Conservation (phyloP, 2,329 filamentous ascomycete genomes). For the Leptographium wingfieldii region DNA sequence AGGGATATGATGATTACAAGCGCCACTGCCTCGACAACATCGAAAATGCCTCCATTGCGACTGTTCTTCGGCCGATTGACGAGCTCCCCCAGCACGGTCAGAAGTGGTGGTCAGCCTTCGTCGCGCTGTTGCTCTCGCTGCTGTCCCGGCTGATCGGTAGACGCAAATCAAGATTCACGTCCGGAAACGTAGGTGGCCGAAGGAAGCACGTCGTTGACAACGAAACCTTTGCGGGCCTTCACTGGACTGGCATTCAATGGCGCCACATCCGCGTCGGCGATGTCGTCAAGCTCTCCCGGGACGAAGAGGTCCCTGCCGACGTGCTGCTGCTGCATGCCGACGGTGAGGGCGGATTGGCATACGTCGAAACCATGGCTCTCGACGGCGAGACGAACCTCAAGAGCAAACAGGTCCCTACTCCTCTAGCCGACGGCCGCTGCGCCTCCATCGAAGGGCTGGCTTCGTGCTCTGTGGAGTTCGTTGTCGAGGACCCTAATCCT, state of each 20-base stretch:
- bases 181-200: not conserved
- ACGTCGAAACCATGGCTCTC: slow-evolving; percentile 73
- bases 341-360: slow-evolving; percentile 68
- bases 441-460: slow-evolving; percentile 40
- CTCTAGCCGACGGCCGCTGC: slow-evolving; percentile 40
- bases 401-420: slow-evolving; percentile 54
- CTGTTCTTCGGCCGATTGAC: slow-evolving; percentile 24
- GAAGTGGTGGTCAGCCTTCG: not conserved
- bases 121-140: not conserved
- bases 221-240: slow-evolving; percentile 40
- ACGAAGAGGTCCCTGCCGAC: slow-evolving; percentile 76
- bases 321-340: slow-evolving; percentile 64
- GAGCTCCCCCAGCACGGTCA: not conserved
- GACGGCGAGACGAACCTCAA: slow-evolving; percentile 78
- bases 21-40: slow-evolving; percentile 69
- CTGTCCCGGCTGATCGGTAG: not conserved
- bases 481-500: slow-evolving; percentile 65
- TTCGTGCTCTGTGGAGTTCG: slow-evolving; percentile 45
- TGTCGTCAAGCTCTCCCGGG: slow-evolving; percentile 39
- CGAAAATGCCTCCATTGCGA: slow-evolving; percentile 52
- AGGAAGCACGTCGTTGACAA: slow-evolving; percentile 14
- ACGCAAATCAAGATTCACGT: not conserved
- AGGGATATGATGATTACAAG: slow-evolving; percentile 76
- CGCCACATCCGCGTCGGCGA: slow-evolving; percentile 37
- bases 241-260: slow-evolving; percentile 40